Percentiles rank a stretch among this genome's conserved stretches.
Conservation (phyloP, 2,329 filamentous ascomycete species). For the Intubia oerlemansii region DNA sequence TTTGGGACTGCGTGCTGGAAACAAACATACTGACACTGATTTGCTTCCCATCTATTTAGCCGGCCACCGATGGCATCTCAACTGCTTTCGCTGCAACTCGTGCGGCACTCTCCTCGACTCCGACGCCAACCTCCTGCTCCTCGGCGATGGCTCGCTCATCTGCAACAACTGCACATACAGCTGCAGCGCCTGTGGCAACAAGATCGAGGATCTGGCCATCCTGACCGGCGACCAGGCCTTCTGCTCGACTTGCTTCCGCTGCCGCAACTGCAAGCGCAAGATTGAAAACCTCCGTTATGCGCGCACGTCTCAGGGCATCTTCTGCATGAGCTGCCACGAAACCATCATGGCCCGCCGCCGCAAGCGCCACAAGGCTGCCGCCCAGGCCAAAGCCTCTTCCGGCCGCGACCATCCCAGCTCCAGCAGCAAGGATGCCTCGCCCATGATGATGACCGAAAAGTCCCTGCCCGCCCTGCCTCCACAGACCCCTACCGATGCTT, state of each 20-base stretch:
- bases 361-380: constrained; percentile 59
- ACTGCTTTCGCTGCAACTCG: constrained; percentile 95
- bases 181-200: constrained; percentile 88
- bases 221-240: constrained; percentile 95
- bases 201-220: constrained; percentile 96
- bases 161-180: constrained; percentile 99
- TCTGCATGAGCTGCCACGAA: constrained; percentile 98
- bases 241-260: constrained; percentile 91
- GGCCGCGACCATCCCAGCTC: too few relatives aligned
- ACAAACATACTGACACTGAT: neutral
- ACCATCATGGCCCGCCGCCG: constrained; percentile 80
- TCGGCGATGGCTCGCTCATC: constrained; percentile 92
- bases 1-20: too few relatives aligned
- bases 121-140: constrained; percentile 87
- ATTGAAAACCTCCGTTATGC: constrained; percentile 98
- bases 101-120: constrained; percentile 93
- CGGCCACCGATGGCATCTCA: constrained; percentile 93
- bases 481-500: constrained; percentile 41
- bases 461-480: constrained; percentile 76
- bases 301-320: constrained; percentile 91
- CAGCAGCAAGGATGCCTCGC: constrained; percentile 40
- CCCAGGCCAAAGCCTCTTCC: constrained; percentile 28
- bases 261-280: constrained; percentile 94
- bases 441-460: constrained; percentile 66
- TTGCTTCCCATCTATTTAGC: too few relatives aligned